phyloP scores from a whole-genome alignment of 2,329 filamentous ascomycete genomes.

The Cladobotryum mycophilum region DNA sequence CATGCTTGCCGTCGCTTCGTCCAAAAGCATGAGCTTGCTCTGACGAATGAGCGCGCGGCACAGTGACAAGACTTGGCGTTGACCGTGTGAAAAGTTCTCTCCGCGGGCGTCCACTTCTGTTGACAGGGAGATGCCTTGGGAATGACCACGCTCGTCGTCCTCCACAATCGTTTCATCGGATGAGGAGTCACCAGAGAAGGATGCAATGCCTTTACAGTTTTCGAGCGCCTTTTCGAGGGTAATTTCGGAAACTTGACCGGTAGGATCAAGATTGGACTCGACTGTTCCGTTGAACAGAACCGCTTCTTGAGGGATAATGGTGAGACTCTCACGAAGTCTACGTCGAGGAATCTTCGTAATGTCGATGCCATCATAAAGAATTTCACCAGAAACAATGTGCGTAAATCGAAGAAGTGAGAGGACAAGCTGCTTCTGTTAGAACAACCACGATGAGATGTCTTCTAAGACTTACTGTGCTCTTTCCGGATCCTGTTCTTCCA shows the following conservation, averaged over 20 bases:
- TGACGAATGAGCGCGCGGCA: constrained; percentile 49
- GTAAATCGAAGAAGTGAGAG: constrained; percentile 51
- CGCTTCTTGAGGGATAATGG: constrained; percentile 54
- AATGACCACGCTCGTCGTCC: constrained; percentile 12
- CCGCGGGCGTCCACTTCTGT: constrained; percentile 47
- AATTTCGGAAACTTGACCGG: constrained; percentile 46
- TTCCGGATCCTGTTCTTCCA: constrained; percentile 75
- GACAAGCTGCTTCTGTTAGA: constrained; percentile 31
- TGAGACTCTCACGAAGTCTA: constrained; percentile 47
- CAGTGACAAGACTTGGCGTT: constrained; percentile 53
- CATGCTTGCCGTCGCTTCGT: constrained; percentile 55
- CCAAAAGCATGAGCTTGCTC: constrained; percentile 49
- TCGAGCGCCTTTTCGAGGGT: constrained; percentile 54
- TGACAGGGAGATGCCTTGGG: constrained; percentile 29
- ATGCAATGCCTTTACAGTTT: constrained; percentile 55
- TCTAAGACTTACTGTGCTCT: constrained; percentile 60
- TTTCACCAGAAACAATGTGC: constrained; percentile 43
- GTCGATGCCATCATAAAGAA: constrained; percentile 50
- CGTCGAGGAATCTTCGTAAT: constrained; percentile 46
- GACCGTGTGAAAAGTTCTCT: constrained; percentile 52
- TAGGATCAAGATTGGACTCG: constrained; percentile 57
- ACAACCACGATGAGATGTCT: background rate
- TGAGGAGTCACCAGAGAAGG: constrained; percentile 37
- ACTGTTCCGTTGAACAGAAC: constrained; percentile 50
- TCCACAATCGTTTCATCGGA: constrained; percentile 25